phyloP scores from a whole-genome alignment of 768 basidiomycete genomes.

The Psilocybe subaeruginosa region DNA sequence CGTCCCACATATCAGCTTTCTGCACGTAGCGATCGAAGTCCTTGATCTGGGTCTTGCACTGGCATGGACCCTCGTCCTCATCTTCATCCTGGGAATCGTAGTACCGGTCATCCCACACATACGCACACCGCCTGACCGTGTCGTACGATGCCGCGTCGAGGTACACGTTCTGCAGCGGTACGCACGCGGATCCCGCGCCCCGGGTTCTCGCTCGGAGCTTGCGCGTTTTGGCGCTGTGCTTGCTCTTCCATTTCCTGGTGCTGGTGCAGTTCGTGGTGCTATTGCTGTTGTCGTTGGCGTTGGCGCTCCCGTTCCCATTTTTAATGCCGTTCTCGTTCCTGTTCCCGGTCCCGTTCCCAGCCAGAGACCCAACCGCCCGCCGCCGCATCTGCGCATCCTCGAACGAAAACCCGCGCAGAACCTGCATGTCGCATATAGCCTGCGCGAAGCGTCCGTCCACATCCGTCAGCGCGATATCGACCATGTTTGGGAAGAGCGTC shows the following conservation, averaged over 20 bases:
- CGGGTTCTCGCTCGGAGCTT: background rate
- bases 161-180: background rate
- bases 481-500: constrained; percentile 3
- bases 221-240: background rate
- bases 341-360: background rate
- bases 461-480: constrained; percentile 2
- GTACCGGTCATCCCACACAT: background rate
- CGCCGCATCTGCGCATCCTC: background rate
- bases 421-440: background rate
- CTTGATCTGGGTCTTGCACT: background rate
- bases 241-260: background rate
- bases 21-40: background rate
- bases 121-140: background rate
- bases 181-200: background rate
- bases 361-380: background rate
- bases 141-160: background rate
- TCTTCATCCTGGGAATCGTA: background rate
- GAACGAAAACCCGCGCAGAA: background rate
- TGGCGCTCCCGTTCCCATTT: no score
- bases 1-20: background rate
- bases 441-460: background rate
- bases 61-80: background rate
- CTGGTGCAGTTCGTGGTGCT: no score
- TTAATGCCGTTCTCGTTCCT: background rate
- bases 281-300: no score